These are phyloP conservation scores for Kluyveromyces lactis DNA, from an alignment of 805 yeast species.

Conservation along the genomic window DNA sequence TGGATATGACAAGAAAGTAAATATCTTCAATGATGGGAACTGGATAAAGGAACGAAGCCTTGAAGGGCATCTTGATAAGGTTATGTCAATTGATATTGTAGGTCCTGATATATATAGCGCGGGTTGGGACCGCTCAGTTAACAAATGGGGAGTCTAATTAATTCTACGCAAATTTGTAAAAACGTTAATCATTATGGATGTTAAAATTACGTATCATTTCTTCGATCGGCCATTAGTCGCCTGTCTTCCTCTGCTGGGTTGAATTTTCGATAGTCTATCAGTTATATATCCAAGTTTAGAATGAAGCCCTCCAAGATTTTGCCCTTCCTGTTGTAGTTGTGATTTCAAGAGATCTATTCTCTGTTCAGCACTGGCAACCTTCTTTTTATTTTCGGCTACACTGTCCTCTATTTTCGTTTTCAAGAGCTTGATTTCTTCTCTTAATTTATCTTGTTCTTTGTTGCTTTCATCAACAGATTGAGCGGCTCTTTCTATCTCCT, in stretches of 20 bases:
- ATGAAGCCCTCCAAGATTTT: constrained; percentile 10
- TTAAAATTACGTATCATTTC: constrained; percentile 1
- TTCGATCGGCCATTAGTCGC: constrained; percentile 7
- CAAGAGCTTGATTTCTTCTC: constrained; percentile 9
- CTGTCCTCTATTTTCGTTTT: constrained; percentile 11
- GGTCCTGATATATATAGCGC: constrained; percentile 47
- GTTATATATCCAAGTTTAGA: constrained; percentile 11
- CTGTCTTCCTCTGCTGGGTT: constrained; percentile 8
- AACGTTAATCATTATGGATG: background rate
- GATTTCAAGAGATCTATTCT: constrained; percentile 10
- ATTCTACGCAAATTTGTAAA: background rate
- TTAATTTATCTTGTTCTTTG: constrained; percentile 18
- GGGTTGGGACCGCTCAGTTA: constrained; percentile 82
- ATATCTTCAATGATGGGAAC: constrained; percentile 57
- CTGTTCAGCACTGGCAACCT: constrained; percentile 6
- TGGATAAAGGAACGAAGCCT: constrained; percentile 54
- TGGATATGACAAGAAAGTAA: constrained; percentile 65
- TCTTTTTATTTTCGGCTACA: constrained; percentile 6
- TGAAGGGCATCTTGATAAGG: constrained; percentile 55
- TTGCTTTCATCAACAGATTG: constrained; percentile 41
- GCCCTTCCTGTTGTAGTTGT: constrained; percentile 11
- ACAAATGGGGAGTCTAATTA: constrained; percentile 40
- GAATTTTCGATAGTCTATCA: constrained; percentile 17
- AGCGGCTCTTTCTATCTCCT: constrained; percentile 48
- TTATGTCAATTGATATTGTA: constrained; percentile 59